These are phyloP conservation scores for Margaritispora aquatica DNA, from an alignment of 495 filamentous ascomycete species.

Conservation along the genomic window DNA sequence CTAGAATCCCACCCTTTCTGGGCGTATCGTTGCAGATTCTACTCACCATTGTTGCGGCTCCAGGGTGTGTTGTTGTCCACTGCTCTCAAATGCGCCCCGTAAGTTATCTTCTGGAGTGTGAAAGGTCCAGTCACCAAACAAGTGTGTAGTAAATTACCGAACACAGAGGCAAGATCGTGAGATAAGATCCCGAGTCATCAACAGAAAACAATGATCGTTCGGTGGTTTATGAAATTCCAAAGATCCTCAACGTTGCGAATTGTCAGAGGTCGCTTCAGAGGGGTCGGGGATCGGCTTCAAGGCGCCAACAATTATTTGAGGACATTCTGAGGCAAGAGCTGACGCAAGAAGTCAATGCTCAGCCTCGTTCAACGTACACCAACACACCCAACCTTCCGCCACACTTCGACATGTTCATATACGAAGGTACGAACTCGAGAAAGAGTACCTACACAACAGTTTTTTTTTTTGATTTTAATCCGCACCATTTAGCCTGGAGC, in stretches of 20 bases:
- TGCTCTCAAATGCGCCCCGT: neutral
- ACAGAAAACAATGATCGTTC: neutral
- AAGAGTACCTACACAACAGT: too few species aligned
- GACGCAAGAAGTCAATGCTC: constrained; percentile 1
- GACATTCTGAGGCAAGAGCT: neutral
- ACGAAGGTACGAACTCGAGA: neutral
- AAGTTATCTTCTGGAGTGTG: neutral
- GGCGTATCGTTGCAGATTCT: neutral
- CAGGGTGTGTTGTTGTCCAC: neutral
- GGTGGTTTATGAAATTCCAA: neutral
- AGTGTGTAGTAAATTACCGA: neutral
- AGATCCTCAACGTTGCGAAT: neutral
- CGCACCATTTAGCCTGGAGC: too few species aligned
- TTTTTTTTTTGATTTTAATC: too few species aligned
- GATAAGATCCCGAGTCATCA: neutral
- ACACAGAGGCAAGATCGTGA: neutral
- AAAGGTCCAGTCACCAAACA: neutral
- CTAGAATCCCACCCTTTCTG: neutral
- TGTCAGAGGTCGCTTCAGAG: neutral
- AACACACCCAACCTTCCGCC: neutral
- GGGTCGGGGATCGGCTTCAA: neutral
- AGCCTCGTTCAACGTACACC: constrained; percentile 4
- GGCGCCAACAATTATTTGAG: neutral
- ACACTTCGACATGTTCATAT: too few species aligned
- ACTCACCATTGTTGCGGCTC: neutral